phyloP scores from a whole-genome alignment of 1,284 basidiomycete species.

The Cystobasidium slooffiae region DNA sequence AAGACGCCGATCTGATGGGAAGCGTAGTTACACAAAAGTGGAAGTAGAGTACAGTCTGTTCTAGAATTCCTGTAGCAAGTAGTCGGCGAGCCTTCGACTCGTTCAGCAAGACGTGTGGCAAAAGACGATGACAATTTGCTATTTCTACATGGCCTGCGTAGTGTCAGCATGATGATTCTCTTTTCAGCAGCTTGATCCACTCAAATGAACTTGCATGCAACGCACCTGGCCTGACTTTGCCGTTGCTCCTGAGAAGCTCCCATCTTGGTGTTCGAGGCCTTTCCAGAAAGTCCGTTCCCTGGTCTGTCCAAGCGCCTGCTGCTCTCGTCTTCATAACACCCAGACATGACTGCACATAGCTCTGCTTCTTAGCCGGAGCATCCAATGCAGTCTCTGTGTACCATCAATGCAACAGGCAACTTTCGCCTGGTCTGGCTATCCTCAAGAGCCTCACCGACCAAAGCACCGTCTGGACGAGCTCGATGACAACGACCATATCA shows the following conservation, averaged over 20 bases:
- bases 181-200: no score
- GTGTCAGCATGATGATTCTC: no score
- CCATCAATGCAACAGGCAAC: slow-evolving; percentile 11
- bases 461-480: slow-evolving; percentile 14
- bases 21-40: slow-evolving; percentile 84
- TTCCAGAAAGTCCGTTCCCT: slow-evolving; percentile 1
- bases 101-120: background rate
- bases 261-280: background rate
- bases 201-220: no score
- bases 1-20: slow-evolving; percentile 74
- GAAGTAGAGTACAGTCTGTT: slow-evolving; percentile 39
- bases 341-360: background rate
- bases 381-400: slow-evolving; percentile 6
- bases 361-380: background rate
- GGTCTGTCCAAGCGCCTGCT: background rate
- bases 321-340: background rate
- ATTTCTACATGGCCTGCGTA: no score
- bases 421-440: slow-evolving; percentile 1
- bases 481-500: slow-evolving; percentile 5
- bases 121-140: no score
- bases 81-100: background rate
- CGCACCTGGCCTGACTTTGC: no score
- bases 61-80: background rate
- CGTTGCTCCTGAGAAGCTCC: no score
- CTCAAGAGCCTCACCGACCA: background rate